Base-by-base conservation (phyloP, 257 asterid genomes). In the Solanum etuberosum region DNA sequence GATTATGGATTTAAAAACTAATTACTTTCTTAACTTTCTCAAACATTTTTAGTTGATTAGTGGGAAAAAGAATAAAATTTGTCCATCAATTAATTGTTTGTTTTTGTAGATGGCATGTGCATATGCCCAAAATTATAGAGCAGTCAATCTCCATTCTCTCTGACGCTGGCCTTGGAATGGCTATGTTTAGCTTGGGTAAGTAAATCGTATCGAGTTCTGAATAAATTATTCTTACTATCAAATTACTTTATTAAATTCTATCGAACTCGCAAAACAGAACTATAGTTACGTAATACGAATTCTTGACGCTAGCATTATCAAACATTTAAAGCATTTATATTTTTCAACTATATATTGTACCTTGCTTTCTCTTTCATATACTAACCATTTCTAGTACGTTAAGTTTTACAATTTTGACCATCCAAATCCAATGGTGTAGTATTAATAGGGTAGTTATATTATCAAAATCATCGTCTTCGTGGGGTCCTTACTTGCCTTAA, bases 101-200 rank as follows among this genome's bases (percentile, higher is more conserved):
- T n/a, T 35, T 51, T 67, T 88, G 84, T 92, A 97, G 99, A 95
- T 97, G 99, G 99, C 23, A 93, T 89, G 92, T 97, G 86, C 93
- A 93, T 3, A 97, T 97, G 99, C 99, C 99, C 34, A 90, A 61
- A 70, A 90, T 97, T 38, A 70, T 97, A 27, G 92, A 89, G 54
- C 89, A 88, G 61, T 97, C 99, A 3, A 97, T 97, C 89, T 81
- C 95, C 20, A 94, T 97, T 59, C 93, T 97, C 46, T 97, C 99
- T 0, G 96, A 97, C 88, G 99, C 99, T 83, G 99, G 99, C 27
- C 99, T 97, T 78, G 99, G 99, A 86, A 97, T 95, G 99, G 98
- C 98, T 48, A 97, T 97, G 99, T 97, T 95, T 90, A 95, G 99
- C 90, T 92, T 95, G 89, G 98, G 99, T 95, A 63, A 76, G 92